Evolutionary conservation across 352 stramenopile genomes (phyloP).

Genomic region (Pythium grandisporangium): DNA sequence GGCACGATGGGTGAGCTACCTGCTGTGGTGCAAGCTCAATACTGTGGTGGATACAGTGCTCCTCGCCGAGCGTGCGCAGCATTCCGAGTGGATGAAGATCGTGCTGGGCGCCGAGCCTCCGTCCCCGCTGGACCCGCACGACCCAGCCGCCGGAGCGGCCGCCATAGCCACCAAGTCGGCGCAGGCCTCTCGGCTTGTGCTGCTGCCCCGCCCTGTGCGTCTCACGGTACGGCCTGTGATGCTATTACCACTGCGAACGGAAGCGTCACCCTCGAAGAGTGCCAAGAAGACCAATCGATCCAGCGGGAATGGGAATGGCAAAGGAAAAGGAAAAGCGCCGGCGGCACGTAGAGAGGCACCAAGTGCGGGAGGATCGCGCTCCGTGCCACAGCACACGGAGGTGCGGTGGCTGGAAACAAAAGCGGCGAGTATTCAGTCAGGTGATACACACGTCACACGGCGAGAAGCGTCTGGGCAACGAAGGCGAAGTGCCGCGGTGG

Average conservation of each 20-base stretch:
- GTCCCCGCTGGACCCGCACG: constrained; percentile 9
- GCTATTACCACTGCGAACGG: constrained; percentile 17
- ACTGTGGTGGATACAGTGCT: constrained; percentile 21
- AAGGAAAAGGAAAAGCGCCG: too few relatives aligned
- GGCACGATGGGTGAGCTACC: constrained; percentile 29
- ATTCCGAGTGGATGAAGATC: constrained; percentile 80
- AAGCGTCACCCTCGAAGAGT: too few relatives aligned
- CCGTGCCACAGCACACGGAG: too few relatives aligned
- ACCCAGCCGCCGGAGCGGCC: too few relatives aligned
- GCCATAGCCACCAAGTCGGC: too few relatives aligned
- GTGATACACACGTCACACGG: constrained; percentile 3
- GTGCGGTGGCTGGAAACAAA: constrained; percentile 4
- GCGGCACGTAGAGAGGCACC: too few relatives aligned
- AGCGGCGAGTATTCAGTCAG: constrained; percentile 3
- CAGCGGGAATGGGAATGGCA: too few relatives aligned
- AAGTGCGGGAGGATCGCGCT: too few relatives aligned
- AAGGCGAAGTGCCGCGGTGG: constrained; percentile 1
- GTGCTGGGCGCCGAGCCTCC: constrained; percentile 39
- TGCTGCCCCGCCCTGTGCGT: constrained; percentile 44
- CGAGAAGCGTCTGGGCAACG: neutral
- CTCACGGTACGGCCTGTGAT: constrained; percentile 50
- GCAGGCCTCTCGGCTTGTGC: constrained; percentile 14
- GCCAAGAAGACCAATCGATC: too few relatives aligned
- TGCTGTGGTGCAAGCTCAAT: constrained; percentile 47
- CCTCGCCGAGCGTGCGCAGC: constrained; percentile 21